Conservation (phyloP, 495 filamentous ascomycete species). For the Lasiosphaeris hirsuta region DNA sequence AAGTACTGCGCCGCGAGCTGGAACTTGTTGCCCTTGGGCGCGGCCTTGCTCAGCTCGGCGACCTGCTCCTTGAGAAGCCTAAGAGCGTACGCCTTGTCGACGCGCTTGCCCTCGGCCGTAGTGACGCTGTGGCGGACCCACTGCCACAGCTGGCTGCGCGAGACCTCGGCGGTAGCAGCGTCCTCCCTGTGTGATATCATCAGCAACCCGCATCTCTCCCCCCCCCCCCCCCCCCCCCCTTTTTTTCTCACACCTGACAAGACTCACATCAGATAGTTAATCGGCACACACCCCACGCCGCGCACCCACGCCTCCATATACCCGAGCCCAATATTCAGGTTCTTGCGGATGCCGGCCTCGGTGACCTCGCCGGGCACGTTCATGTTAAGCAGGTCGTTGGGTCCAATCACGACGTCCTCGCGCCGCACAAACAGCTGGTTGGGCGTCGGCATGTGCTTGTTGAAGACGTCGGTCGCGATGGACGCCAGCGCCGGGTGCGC, state of each 20-base stretch:
- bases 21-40: slow-evolving; percentile 87
- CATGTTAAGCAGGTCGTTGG: slow-evolving; percentile 96
- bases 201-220: too few relatives aligned
- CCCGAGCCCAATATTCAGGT: slow-evolving; percentile 90
- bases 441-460: slow-evolving; percentile 97
- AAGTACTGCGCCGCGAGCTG: slow-evolving; percentile 90
- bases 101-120: slow-evolving; percentile 85
- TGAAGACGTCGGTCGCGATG: slow-evolving; percentile 93
- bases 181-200: slow-evolving; percentile 63
- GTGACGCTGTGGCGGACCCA: slow-evolving; percentile 84
- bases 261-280: slow-evolving; percentile 91
- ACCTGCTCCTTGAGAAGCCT: slow-evolving; percentile 86
- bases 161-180: slow-evolving; percentile 94
- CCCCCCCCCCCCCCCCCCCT: too few relatives aligned
- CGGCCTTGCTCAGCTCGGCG: slow-evolving; percentile 68
- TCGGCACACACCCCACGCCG: slow-evolving; percentile 92
- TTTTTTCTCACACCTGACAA: too few relatives aligned
- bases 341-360: slow-evolving; percentile 96
- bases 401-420: slow-evolving; percentile 82
- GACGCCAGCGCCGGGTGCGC: slow-evolving; percentile 89
- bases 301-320: slow-evolving; percentile 99
- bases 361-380: slow-evolving; percentile 93
- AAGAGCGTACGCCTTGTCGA: slow-evolving; percentile 87
- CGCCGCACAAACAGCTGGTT: slow-evolving; percentile 92
- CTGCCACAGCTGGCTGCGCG: slow-evolving; percentile 90